Evolutionary conservation across 2,329 filamentous ascomycete species (phyloP).

Genomic region (Neobulgaria alba): DNA sequence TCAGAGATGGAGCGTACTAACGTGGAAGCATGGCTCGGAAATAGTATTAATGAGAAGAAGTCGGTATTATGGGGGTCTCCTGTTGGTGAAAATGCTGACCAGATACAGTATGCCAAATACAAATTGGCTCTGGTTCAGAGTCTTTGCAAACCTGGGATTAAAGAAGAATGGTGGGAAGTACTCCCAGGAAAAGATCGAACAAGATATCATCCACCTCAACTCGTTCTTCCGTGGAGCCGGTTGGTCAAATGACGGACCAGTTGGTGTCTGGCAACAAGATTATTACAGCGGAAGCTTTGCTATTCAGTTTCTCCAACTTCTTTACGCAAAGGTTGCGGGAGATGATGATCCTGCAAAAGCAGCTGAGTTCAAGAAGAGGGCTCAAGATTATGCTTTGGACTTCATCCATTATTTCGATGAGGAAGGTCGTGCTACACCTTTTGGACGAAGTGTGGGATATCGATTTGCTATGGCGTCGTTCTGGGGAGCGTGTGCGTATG

Average conservation of each 20-base stretch:
- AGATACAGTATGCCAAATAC: constrained; percentile 60
- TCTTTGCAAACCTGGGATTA: constrained; percentile 73
- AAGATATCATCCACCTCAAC: constrained; percentile 69
- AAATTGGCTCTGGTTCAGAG: constrained; percentile 72
- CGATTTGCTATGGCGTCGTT: constrained; percentile 82
- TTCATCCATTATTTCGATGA: constrained; percentile 70
- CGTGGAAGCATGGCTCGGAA: constrained; percentile 64
- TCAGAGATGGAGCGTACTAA: constrained; percentile 54
- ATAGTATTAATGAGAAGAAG: constrained; percentile 70
- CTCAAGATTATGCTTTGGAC: constrained; percentile 58
- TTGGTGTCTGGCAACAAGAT: constrained; percentile 75
- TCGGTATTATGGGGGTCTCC: constrained; percentile 23
- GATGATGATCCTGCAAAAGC: constrained; percentile 58
- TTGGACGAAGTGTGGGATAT: constrained; percentile 70
- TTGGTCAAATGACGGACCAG: constrained; percentile 76
- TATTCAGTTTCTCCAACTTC: constrained; percentile 70
- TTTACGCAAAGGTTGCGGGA: constrained; percentile 65
- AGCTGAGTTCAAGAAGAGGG: constrained; percentile 60
- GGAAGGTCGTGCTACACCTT: constrained; percentile 64
- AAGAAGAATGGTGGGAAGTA: constrained; percentile 66
- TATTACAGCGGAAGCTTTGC: constrained; percentile 79
- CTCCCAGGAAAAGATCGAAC: constrained; percentile 60
- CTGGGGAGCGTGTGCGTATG: constrained; percentile 71
- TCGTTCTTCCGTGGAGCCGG: constrained; percentile 76
- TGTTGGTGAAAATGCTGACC: constrained; percentile 29